These are phyloP conservation scores for Camellia granthamiana DNA, from an alignment of 148 eudicot species.

Conservation along the genomic window DNA sequence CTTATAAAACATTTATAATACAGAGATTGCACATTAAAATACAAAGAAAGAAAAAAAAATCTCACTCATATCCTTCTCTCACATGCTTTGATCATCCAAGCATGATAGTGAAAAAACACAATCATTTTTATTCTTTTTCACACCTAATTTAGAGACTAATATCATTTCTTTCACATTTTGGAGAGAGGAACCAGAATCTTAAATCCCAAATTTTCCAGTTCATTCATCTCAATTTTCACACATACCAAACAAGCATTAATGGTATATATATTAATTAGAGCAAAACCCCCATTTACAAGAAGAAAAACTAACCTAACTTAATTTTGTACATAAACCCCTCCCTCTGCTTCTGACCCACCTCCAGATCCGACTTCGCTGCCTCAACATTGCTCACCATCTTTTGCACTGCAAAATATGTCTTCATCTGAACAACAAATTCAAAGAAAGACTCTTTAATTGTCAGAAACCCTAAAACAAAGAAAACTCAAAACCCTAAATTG, in stretches of 20 bases:
- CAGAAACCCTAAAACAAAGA: slow-evolving; percentile 12
- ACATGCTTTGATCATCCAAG: too few relatives aligned
- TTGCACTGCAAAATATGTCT: slow-evolving; percentile 16
- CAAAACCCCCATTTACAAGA: background rate
- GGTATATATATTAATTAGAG: too few relatives aligned
- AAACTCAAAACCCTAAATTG: background rate
- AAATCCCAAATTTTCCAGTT: background rate
- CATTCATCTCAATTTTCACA: background rate
- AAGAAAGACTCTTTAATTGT: background rate
- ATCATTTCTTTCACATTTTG: too few relatives aligned
- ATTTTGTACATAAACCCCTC: slow-evolving; percentile 30
- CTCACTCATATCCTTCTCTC: too few relatives aligned
- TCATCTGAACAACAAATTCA: slow-evolving; percentile 28
- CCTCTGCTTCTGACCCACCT: slow-evolving; percentile 30
- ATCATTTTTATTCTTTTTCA: too few relatives aligned
- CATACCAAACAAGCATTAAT: background rate
- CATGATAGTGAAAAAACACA: too few relatives aligned
- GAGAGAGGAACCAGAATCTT: too few relatives aligned
- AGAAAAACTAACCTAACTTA: slow-evolving; percentile 38
- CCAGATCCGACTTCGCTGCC: slow-evolving; percentile 23
- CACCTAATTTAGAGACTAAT: too few relatives aligned
- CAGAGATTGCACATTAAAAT: too few relatives aligned
- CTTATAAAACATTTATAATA: too few relatives aligned
- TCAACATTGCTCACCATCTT: slow-evolving; percentile 26
- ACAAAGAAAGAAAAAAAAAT: too few relatives aligned